Evolutionary conservation across 805 yeast genomes (phyloP), one percentile per base, ranked within the genome.

Genomic region (Metschnikowia cubensis): DNA sequence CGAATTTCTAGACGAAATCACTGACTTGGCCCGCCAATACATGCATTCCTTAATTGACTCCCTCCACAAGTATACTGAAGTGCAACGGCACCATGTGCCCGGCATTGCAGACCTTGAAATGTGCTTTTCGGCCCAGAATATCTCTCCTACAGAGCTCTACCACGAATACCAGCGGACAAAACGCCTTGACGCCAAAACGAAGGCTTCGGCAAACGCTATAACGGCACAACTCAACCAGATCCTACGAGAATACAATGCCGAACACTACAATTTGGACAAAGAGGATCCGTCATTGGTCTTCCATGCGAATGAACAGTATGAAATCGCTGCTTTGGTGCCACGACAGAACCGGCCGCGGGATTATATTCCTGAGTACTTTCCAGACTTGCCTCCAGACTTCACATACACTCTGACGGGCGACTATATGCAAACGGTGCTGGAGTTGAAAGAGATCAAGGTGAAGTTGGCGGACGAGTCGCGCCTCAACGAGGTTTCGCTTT

Each of bases 351-450:
- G 49, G n/a, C 56, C 57, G 29, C 74, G 76, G 1, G 62, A 64
- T 4, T 80, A 81, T 51, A 76, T 88, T 6, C 95, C 95, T 0
- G 62, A 70, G 5, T 90, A 90, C 84, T 70, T 92, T 58, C 99
- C 99, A 0, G 82, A 82, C 11, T 74, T 92, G 29, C 99, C 99
- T 1, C 96, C 98, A 0, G 96, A 89, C 60, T 95, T 91, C 66
- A 92, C 98, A 0, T 92, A 86, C 64, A 83, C 81, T 65, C 79
- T 83, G 49, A 87, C 96, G 0, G 86, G 96, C 0, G 76, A 77
- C 54, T 90, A 73, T 63, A 76, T 83, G 49, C 72, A 80, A 21
- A 74, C 84, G 18, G 68, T 83, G 14, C 79, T 83, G 1, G 92
- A 89, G 60, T 88, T 91, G 52, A 81, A 85, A 55, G 72, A 79